phyloP scores from a whole-genome alignment of 805 yeast species.

The Saturnispora hagleri region DNA sequence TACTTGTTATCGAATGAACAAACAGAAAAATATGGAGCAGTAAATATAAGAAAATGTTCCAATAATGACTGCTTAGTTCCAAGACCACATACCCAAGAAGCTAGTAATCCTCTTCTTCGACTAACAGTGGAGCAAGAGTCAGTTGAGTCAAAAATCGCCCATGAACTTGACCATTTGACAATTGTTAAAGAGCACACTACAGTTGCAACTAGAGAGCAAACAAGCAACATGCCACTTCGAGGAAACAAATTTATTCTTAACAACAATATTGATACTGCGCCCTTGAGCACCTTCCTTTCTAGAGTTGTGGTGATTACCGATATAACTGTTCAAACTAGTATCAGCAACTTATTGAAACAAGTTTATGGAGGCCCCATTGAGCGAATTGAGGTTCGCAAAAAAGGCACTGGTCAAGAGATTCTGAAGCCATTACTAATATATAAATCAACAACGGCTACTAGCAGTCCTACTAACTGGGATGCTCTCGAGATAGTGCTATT shows the following conservation, averaged over 20 bases:
- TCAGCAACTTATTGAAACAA: slow-evolving; percentile 43
- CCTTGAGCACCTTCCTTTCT: slow-evolving; percentile 4
- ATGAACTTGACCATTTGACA: background rate
- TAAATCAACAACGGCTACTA: background rate
- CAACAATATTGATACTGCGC: background rate
- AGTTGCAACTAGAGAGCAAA: background rate
- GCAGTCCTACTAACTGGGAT: slow-evolving; percentile 18
- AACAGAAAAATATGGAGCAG: background rate
- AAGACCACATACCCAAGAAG: background rate
- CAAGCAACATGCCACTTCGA: slow-evolving; percentile 2
- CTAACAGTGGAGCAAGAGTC: background rate
- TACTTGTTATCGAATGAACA: slow-evolving; percentile 16
- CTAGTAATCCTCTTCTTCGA: background rate
- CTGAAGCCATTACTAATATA: slow-evolving; percentile 6
- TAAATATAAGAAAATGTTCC: background rate
- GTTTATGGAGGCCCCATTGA: slow-evolving; percentile 67
- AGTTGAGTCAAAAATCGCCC: background rate
- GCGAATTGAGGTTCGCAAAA: slow-evolving; percentile 28
- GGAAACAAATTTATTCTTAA: slow-evolving; percentile 13
- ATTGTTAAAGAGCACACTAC: slow-evolving; percentile 6
- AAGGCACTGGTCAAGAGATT: slow-evolving; percentile 12
- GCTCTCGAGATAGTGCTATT: slow-evolving; percentile 34
- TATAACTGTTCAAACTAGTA: slow-evolving; percentile 31
- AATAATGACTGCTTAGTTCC: background rate
- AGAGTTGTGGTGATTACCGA: slow-evolving; percentile 18